phyloP scores from a whole-genome alignment of 306 rosid species.

The Oemleria cerasiformis region DNA sequence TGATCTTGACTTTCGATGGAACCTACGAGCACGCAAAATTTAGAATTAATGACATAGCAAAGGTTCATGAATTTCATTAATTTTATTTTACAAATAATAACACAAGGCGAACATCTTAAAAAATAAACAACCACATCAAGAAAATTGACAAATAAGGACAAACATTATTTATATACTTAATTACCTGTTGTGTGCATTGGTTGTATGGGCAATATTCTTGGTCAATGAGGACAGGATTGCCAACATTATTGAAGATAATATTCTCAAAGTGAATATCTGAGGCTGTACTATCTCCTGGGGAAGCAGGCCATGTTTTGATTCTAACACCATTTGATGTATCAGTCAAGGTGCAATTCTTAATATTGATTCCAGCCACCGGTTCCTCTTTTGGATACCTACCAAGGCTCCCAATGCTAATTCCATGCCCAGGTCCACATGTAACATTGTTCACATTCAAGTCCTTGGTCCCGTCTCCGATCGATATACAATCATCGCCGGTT shows the following conservation, averaged over 20 bases:
- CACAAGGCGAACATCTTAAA: too few species aligned
- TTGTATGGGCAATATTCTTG: constrained; percentile 58
- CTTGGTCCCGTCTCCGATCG: constrained; percentile 43
- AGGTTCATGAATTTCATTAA: too few species aligned
- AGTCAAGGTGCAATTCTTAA: constrained; percentile 32
- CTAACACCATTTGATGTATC: constrained; percentile 39
- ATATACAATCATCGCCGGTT: constrained; percentile 57
- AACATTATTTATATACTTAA: too few species aligned
- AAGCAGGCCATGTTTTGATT: constrained; percentile 48
- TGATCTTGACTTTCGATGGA: constrained; percentile 3
- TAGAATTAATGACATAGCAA: too few species aligned
- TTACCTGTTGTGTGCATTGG: constrained; percentile 19
- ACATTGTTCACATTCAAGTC: constrained; percentile 2
- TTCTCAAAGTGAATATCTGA: constrained; percentile 36
- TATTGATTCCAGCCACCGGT: constrained; percentile 16
- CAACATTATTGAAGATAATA: constrained; percentile 38
- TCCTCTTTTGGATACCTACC: constrained; percentile 34
- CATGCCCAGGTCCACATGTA: constrained; percentile 55
- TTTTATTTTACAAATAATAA: too few species aligned
- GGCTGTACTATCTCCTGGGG: neutral
- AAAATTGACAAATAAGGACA: too few species aligned
- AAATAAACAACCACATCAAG: fast-evolving
- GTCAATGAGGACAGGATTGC: constrained; percentile 38
- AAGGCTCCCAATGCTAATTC: constrained; percentile 44
- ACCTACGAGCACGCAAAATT: too few species aligned